These are phyloP conservation scores for Podaxis rugospora DNA, from an alignment of 768 basidiomycete genomes.

Conservation along the genomic window DNA sequence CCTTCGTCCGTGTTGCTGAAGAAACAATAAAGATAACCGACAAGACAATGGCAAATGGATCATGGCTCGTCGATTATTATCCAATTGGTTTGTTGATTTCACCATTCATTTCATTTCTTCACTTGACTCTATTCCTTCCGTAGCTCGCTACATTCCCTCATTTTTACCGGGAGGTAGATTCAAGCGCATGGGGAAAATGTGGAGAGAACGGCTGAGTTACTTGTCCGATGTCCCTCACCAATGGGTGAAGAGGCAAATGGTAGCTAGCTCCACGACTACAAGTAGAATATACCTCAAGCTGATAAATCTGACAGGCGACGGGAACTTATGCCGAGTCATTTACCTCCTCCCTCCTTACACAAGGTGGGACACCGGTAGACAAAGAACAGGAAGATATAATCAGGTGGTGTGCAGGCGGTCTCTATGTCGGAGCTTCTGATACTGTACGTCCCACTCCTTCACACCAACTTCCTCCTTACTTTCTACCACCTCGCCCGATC, in stretches of 20 bases:
- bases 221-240: slow-evolving; percentile 35
- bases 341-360: slow-evolving; percentile 33
- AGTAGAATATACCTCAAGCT: too few relatives aligned
- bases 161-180: slow-evolving; percentile 47
- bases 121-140: not conserved
- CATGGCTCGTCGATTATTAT: slow-evolving; percentile 40
- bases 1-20: slow-evolving; percentile 34
- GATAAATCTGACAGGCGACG: slow-evolving; percentile 17
- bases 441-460: slow-evolving; percentile 26
- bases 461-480: not conserved
- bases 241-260: slow-evolving; percentile 45
- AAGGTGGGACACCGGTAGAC: slow-evolving; percentile 19
- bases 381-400: slow-evolving; percentile 38
- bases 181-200: slow-evolving; percentile 39
- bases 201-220: slow-evolving; percentile 30
- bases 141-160: slow-evolving; percentile 46
- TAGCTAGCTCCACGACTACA: slow-evolving; percentile 13
- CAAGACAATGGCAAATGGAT: slow-evolving; percentile 34
- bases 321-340: slow-evolving; percentile 37
- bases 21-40: slow-evolving; percentile 36
- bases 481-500: not conserved
- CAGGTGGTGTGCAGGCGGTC: slow-evolving; percentile 45
- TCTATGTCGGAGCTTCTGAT: slow-evolving; percentile 44
- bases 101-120: not conserved
- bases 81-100: slow-evolving; percentile 26